Percentiles rank a stretch among this genome's conserved stretches.
Conservation (phyloP, 345 rosid species). For the Arabidopsis suecica region DNA sequence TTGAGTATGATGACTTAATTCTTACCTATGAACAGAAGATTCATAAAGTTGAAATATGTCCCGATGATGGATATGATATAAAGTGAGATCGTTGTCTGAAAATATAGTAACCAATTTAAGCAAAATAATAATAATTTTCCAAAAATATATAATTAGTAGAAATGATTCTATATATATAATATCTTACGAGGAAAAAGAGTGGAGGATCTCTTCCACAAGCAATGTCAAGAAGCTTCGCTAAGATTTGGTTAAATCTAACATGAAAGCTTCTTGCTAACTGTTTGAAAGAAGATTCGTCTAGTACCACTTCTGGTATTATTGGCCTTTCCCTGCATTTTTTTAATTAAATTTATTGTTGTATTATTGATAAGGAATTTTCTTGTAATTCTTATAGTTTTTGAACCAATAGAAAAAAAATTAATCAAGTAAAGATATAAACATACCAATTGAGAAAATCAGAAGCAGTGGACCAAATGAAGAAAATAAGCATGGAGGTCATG, state of each 20-base stretch:
- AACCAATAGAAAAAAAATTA: neutral
- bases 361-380: neutral
- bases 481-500: conserved; percentile 69
- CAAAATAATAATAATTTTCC: neutral
- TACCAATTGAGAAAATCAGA: conserved; percentile 74
- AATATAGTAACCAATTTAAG: neutral
- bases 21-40: conserved; percentile 79
- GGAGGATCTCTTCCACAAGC: conserved; percentile 73
- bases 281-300: conserved; percentile 53
- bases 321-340: conserved; percentile 58
- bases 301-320: conserved; percentile 49
- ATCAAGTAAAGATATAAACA: neutral
- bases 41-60: conserved; percentile 69
- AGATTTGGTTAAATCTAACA: conserved; percentile 50
- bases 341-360: neutral
- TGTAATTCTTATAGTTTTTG: neutral
- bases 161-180: conserved; percentile 1
- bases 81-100: conserved; percentile 57
- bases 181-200: conserved; percentile 62
- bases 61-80: conserved; percentile 77
- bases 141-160: neutral
- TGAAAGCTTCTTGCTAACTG: conserved; percentile 55
- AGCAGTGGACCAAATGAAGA: conserved; percentile 68
- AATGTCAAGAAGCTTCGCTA: conserved; percentile 55
- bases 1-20: neutral